Percentiles rank a stretch among this genome's conserved stretches.
phyloP scores from a whole-genome alignment of 176 grass and related monocot genomes.

The Microstegium vimineum region DNA sequence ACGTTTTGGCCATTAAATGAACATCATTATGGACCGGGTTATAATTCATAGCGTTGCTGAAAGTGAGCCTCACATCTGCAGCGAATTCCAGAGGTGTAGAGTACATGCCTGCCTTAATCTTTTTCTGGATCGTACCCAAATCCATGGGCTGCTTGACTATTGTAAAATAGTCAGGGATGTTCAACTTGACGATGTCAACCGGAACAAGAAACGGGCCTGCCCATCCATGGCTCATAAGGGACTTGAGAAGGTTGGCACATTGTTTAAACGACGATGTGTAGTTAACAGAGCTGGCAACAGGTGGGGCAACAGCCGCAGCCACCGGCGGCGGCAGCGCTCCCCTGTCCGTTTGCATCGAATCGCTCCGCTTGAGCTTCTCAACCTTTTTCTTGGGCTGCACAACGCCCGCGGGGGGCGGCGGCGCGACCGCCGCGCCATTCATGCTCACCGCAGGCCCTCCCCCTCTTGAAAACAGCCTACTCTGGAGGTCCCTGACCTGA shows the following conservation, averaged over 20 bases:
- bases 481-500: constrained; percentile 52
- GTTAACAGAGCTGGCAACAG: constrained; percentile 44
- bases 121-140: constrained; percentile 81
- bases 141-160: constrained; percentile 93
- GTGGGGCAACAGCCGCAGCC: not conserved
- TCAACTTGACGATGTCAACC: constrained; percentile 73
- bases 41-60: constrained; percentile 80
- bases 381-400: constrained; percentile 34
- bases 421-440: constrained; percentile 9
- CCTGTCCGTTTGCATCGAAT: constrained; percentile 51
- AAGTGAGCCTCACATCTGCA: constrained; percentile 86
- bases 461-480: constrained; percentile 35
- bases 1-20: constrained; percentile 73
- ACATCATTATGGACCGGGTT: constrained; percentile 71
- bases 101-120: constrained; percentile 57
- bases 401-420: constrained; percentile 24
- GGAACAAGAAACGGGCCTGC: constrained; percentile 63
- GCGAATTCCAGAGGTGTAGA: constrained; percentile 63
- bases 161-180: constrained; percentile 88
- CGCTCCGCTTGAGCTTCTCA: constrained; percentile 39
- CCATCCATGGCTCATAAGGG: constrained; percentile 54
- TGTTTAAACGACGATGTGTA: constrained; percentile 56
- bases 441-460: constrained; percentile 18
- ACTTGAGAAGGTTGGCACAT: constrained; percentile 74
- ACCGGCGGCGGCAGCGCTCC: not conserved